phyloP scores from a whole-genome alignment of 2,329 filamentous ascomycete species.

The Alternaria infectoria region DNA sequence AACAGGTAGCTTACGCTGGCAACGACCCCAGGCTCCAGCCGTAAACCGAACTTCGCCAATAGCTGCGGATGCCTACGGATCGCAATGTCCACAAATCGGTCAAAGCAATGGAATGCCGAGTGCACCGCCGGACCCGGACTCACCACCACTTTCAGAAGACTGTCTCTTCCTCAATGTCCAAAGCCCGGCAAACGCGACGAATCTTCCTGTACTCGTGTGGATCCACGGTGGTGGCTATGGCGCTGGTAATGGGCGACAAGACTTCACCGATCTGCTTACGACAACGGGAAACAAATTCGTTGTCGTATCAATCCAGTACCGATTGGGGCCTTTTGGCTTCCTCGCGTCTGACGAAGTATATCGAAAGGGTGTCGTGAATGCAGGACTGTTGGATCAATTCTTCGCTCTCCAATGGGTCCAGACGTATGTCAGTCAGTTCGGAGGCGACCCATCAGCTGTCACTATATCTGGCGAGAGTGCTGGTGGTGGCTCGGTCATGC shows the following conservation, averaged over 20 bases:
- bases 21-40: constrained; percentile 17
- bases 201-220: constrained; percentile 41
- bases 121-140: background rate
- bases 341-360: constrained; percentile 48
- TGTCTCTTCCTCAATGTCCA: constrained; percentile 49
- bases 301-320: constrained; percentile 58
- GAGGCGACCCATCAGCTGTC: constrained; percentile 29
- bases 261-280: constrained; percentile 51
- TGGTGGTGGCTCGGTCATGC: constrained; percentile 25
- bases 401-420: constrained; percentile 60
- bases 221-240: constrained; percentile 46
- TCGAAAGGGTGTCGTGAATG: constrained; percentile 47
- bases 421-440: constrained; percentile 51
- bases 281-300: constrained; percentile 57
- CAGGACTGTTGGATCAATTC: constrained; percentile 56
- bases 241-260: constrained; percentile 45
- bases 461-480: constrained; percentile 50
- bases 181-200: constrained; percentile 29
- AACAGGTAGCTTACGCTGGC: constrained; percentile 24
- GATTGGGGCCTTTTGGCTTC: constrained; percentile 57
- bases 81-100: constrained; percentile 10
- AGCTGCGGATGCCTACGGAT: constrained; percentile 2
- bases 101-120: background rate
- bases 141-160: constrained; percentile 31
- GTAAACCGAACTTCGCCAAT: constrained; percentile 12